A percentile compares a stretch with the other conserved stretches of the same genome.
phyloP scores from a whole-genome alignment of 768 basidiomycete species.

The Suillus luteus region DNA sequence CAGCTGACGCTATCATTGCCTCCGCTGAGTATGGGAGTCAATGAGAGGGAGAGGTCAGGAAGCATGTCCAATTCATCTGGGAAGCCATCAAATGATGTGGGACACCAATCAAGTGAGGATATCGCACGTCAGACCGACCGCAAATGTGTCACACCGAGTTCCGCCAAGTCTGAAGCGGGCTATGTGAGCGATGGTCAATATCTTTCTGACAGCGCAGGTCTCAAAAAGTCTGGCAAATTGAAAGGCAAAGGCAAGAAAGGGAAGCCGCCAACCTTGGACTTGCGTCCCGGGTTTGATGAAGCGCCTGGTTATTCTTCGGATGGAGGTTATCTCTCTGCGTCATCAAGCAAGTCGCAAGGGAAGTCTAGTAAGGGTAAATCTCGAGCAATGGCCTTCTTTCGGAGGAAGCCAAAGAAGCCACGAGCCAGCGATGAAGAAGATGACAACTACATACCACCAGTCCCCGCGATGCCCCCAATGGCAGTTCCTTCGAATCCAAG shows the following conservation, averaged over 20 bases:
- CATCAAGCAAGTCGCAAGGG: constrained; percentile 34
- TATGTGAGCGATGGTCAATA: constrained; percentile 36
- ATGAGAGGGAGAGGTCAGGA: not conserved
- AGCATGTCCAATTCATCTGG: constrained; percentile 4
- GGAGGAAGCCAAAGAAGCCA: constrained; percentile 32
- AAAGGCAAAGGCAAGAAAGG: constrained; percentile 24
- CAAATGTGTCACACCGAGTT: constrained; percentile 18
- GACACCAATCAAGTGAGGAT: constrained; percentile 27
- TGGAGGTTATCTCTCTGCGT: constrained; percentile 36
- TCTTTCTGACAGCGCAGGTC: constrained; percentile 26
- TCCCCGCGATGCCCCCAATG: constrained; percentile 32
- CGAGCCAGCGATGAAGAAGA: constrained; percentile 34
- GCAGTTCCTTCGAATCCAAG: constrained; percentile 33
- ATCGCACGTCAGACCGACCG: constrained; percentile 13
- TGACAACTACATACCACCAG: constrained; percentile 31
- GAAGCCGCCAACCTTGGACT: constrained; percentile 22
- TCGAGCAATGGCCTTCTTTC: constrained; percentile 36
- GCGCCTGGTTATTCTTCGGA: constrained; percentile 30
- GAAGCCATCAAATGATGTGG: constrained; percentile 15
- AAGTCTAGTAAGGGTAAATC: constrained; percentile 33
- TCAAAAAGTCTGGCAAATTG: constrained; percentile 24
- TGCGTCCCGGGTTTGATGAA: constrained; percentile 20
- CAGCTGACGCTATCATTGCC: constrained; percentile 32
- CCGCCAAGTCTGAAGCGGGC: constrained; percentile 23
- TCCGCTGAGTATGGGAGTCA: constrained; percentile 10